Conservation (phyloP, 164 flowering plant genomes). For the Cinnamomum micranthum region DNA sequence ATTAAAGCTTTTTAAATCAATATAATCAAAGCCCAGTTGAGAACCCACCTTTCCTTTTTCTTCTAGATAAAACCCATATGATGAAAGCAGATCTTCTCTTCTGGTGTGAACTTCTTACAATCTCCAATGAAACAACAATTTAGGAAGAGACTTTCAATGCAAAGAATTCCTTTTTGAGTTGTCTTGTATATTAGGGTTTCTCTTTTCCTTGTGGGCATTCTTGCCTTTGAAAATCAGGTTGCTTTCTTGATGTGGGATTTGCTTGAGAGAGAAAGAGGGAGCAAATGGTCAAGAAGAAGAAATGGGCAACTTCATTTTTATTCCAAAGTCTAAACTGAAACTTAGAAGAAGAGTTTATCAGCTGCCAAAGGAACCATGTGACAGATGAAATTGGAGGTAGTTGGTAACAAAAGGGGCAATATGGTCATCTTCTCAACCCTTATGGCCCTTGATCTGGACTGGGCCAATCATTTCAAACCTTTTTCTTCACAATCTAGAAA, state of each 20-base stretch:
- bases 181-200: not conserved
- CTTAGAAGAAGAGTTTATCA: not conserved
- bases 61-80: not conserved
- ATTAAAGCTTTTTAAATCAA: not conserved
- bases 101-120: not conserved
- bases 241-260: no score
- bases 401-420: not conserved
- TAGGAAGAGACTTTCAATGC: not conserved
- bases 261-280: not conserved
- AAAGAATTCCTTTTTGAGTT: not conserved
- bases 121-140: not conserved
- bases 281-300: no score
- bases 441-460: no score
- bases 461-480: no score
- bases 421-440: not conserved
- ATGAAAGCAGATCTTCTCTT: not conserved
- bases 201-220: not conserved
- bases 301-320: not conserved
- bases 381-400: not conserved
- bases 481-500: no score
- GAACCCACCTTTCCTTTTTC: not conserved
- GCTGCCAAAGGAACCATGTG: not conserved
- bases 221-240: not conserved
- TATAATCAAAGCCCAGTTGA: not conserved
- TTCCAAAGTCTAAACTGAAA: not conserved